phyloP scores from a whole-genome alignment of 108 stramenopile genomes.

The Mediolabrus comicus region DNA sequence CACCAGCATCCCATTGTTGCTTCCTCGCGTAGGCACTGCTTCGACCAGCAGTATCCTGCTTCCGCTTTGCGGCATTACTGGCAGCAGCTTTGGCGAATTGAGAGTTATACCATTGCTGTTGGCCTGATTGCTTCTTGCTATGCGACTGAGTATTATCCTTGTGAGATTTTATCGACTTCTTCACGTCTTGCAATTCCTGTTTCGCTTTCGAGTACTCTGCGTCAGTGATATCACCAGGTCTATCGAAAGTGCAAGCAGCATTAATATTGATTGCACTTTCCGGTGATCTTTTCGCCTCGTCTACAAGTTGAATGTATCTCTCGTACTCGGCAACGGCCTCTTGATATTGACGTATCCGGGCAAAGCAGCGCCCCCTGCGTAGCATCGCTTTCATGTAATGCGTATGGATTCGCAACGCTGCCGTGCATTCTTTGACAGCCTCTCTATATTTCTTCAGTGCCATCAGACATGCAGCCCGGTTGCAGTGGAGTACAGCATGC shows the following conservation, averaged over 20 bases:
- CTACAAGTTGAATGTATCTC: slow-evolving; percentile 60
- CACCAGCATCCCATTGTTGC: slow-evolving; percentile 18
- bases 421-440: slow-evolving; percentile 80
- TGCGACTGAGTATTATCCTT: slow-evolving; percentile 27
- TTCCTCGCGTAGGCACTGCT: slow-evolving; percentile 21
- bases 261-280: slow-evolving; percentile 17
- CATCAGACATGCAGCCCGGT: slow-evolving; percentile 90
- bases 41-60: slow-evolving; percentile 30
- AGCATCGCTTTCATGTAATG: slow-evolving; percentile 90
- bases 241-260: slow-evolving; percentile 71
- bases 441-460: slow-evolving; percentile 64
- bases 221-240: slow-evolving; percentile 59
- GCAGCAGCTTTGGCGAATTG: slow-evolving; percentile 45
- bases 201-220: slow-evolving; percentile 52
- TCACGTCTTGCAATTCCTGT: slow-evolving; percentile 64
- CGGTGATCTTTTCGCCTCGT: slow-evolving; percentile 50
- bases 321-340: slow-evolving; percentile 77
- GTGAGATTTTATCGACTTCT: slow-evolving; percentile 45
- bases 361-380: slow-evolving; percentile 77
- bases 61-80: slow-evolving; percentile 27
- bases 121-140: slow-evolving; percentile 30
- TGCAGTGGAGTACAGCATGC: slow-evolving; percentile 87
- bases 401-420: slow-evolving; percentile 79
- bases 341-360: slow-evolving; percentile 57
- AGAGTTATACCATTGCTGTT: slow-evolving; percentile 45